Evolutionary conservation across 164 flowering plant species (phyloP).

Genomic region (Aristolochia contorta): DNA sequence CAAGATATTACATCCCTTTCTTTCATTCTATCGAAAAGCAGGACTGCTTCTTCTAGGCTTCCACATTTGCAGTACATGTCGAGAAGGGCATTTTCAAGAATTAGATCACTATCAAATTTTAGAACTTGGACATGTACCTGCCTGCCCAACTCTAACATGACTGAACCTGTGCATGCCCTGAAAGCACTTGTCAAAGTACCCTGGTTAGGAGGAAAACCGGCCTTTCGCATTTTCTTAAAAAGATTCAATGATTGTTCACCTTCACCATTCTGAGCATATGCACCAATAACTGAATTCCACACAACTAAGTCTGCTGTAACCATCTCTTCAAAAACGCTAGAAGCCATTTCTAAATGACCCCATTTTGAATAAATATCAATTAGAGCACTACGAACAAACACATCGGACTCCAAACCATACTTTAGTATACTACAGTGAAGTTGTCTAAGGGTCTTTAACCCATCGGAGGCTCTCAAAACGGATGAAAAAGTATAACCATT

Average conservation of each 20-base stretch:
- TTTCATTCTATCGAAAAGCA: slow-evolving; percentile 37
- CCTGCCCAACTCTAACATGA: slow-evolving; percentile 68
- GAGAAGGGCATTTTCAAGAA: slow-evolving; percentile 70
- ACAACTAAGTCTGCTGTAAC: slow-evolving; percentile 57
- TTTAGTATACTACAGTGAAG: slow-evolving; percentile 55
- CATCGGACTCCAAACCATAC: slow-evolving; percentile 61
- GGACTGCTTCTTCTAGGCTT: slow-evolving; percentile 63
- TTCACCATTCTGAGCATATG: slow-evolving; percentile 64
- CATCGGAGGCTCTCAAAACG: slow-evolving; percentile 59
- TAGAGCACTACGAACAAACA: slow-evolving; percentile 71
- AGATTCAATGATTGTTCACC: slow-evolving; percentile 64
- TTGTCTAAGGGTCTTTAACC: slow-evolving; percentile 35
- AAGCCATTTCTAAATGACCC: slow-evolving; percentile 41
- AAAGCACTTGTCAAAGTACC: slow-evolving; percentile 62
- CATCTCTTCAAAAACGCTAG: slow-evolving; percentile 59
- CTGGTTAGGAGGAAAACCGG: slow-evolving; percentile 56
- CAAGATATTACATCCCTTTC: slow-evolving; percentile 76
- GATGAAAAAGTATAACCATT: slow-evolving; percentile 76
- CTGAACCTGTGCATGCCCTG: slow-evolving; percentile 72
- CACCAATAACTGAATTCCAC: slow-evolving; percentile 84
- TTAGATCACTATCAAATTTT: slow-evolving; percentile 55
- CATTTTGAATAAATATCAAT: slow-evolving; percentile 68
- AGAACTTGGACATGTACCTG: slow-evolving; percentile 75
- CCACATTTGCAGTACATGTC: slow-evolving; percentile 98
- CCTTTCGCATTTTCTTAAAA: slow-evolving; percentile 58